Evolutionary conservation across 2,329 filamentous ascomycete species (phyloP), one percentile per base, ranked within the genome.

Genomic region (Fusarium tupiense): DNA sequence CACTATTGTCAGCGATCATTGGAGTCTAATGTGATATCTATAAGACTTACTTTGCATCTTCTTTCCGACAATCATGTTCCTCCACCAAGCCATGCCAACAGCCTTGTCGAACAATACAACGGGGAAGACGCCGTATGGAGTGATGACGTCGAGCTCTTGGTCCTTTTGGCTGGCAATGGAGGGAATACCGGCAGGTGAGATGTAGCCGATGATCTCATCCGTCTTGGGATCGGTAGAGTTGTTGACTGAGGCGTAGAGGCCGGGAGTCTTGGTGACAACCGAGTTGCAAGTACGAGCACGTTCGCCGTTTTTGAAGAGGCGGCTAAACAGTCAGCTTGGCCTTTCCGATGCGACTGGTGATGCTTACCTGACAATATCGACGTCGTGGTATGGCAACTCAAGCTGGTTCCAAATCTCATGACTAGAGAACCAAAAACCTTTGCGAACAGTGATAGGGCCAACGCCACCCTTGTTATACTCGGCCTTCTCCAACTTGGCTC

Each of bases 371-470:
- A 85, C 78, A 49, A 85, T 80, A 31, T 84, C 80, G 29, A 85
- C 77, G 46, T 85, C 83, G 59, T 81, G 83, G 64, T 85, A 85
- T 1, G 84, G 84, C 69, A 85, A 78, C 75, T 85, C 81, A 29
- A 85, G 72, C 10, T 83, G 80, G 46, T 85, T 85, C 83, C 84
- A 85, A 8, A 80, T 81, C 58, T 85, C 83, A 44, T 85, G 83
- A 43, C 78, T 80, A 13, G 83, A 84, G 72, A 85, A 85, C 83
- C 83, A 84, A 53, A 78, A 84, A 20, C 83, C 82, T 65, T 83
- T 80, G 54, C 84, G 81, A 26, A 85, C 83, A 8, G 84, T 85
- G 43, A 85, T 83, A 7, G 83, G 83, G 0, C 83, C 83, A 46
- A 83, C 68, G 4, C 79, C 78, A 8, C 80, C 82, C 74, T 79